Evolutionary conservation across 2,329 filamentous ascomycete genomes (phyloP), one percentile per base, ranked within the genome.

Genomic region (Fusarium kyushuense): DNA sequence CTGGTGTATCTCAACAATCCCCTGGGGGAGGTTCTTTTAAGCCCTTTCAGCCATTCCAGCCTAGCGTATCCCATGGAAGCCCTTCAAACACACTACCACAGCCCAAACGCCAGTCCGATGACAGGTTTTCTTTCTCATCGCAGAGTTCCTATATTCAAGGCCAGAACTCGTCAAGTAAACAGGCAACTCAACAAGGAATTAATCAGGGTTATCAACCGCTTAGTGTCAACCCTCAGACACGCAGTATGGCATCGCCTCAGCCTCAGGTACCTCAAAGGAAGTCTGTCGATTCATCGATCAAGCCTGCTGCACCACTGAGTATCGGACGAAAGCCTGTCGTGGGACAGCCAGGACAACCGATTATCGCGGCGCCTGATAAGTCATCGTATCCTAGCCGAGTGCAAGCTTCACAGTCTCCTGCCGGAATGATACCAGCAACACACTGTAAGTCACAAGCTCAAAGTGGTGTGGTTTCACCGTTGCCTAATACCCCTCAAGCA

Each of bases 1-100:
- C 62, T 1, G 19, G 60, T n/a, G 12, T 16, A 6, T 17, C 47
- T 13, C 43, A 49, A 17, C 36, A 17, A 23, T 8, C 13, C 5
- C n/a, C 14, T 11, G 33, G 29, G 9, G 54, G n/a, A 7, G 35
- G 9, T 14, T 46, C 47, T 11, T 17, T 21, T 11, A 30, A 41
- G n/a, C n/a, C 54, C 1, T 58, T 49, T 6, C 54, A 59, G 4
- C 38, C 62, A 5, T 49, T 59, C 32, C 45, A 43, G 8, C 14
- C 60, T n/a, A 45, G 19, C 3, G 11, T 7, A 4, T 30, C 30
- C 5, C n/a, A 13, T 17, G 21, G 8, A 3, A 10, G 17, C 13
- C 21, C 12, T 19, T 6, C 12, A 13, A 21, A 12, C 8, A 12
- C 6, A 25, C 2, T 5, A 5, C 2, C 19, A 29, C 41, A 23